Evolutionary conservation across 768 basidiomycete genomes (phyloP).

Genomic region (Termitomyces sp.): DNA sequence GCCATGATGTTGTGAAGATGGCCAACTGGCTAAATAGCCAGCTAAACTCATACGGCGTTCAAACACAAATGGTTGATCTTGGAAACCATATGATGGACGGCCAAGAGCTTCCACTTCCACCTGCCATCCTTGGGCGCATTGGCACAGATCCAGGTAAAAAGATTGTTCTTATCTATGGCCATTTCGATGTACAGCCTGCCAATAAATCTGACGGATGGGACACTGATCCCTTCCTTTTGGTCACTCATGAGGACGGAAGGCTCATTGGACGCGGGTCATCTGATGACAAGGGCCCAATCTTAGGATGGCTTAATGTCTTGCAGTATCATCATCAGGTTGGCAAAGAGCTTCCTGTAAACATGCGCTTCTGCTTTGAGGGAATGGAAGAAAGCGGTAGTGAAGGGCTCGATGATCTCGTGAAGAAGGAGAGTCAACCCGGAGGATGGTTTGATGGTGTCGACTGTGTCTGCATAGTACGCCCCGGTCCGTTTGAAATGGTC

Average conservation of each 20-base stretch:
- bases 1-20: slow-evolving; percentile 82
- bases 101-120: slow-evolving; percentile 69
- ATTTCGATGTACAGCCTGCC: slow-evolving; percentile 91
- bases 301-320: slow-evolving; percentile 88
- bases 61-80: slow-evolving; percentile 68
- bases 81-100: slow-evolving; percentile 70
- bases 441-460: slow-evolving; percentile 87
- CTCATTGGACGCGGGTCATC: slow-evolving; percentile 84
- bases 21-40: slow-evolving; percentile 72
- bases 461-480: slow-evolving; percentile 84
- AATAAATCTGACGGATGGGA: slow-evolving; percentile 76
- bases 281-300: slow-evolving; percentile 88
- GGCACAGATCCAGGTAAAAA: slow-evolving; percentile 88
- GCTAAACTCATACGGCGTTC: slow-evolving; percentile 73
- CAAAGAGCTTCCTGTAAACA: slow-evolving; percentile 79
- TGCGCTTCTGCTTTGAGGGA: slow-evolving; percentile 90
- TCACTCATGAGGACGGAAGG: slow-evolving; percentile 41
- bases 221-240: slow-evolving; percentile 78
- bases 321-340: slow-evolving; percentile 72
- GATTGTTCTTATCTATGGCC: slow-evolving; percentile 90
- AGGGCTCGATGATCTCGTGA: slow-evolving; percentile 85
- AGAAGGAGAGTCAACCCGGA: slow-evolving; percentile 63
- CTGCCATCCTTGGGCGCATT: slow-evolving; percentile 75
- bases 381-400: slow-evolving; percentile 97
- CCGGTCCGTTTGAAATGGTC: neutral